Base-by-base conservation (phyloP, 2,329 filamentous ascomycete species). In the Falciphora oryzae region DNA sequence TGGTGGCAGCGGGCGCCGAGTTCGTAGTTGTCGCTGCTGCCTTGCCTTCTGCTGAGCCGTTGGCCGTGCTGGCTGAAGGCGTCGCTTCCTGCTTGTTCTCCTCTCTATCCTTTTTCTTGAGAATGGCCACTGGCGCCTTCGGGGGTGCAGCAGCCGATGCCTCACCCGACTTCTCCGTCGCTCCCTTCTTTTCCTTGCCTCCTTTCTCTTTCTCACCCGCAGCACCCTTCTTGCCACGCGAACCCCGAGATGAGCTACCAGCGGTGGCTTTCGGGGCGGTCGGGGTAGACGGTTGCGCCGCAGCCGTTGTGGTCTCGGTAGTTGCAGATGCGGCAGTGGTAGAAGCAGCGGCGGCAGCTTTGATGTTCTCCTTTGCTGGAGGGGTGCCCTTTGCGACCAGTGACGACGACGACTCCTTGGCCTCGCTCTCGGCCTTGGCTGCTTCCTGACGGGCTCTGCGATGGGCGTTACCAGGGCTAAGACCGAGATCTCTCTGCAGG, bases 401-500 rank as follows among this genome's bases (percentile, higher is more conserved):
- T 27, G 69, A 57, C 8, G 69, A 38, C 16, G 66, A 31, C 11
- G 57, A 71, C 1, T 73, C 38, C 68, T 83, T 84, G 16, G 74
- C 67, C 57, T 81, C 79, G 14, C 78, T 74, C 27, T 87, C 84
- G 1, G 82, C 79, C 73, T 86, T 86, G 16, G 83, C 81, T 62
- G 82, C 83, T 69, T 86, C 83, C 66, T 84, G 82, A 10, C 85
- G 82, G 22, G 84, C 84, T 71, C 83, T 83, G 65, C 87, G 80
- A 72, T 88, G 84, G 18, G 86, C 84, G 69, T 83, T 85, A 53
- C 85, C 85, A 14, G 85, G 84, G 65, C 84, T 88, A 1, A 90
- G 79, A 27, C 87, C 87, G 25, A 89, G 79, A 67, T 90, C 87
- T 44, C 87, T 83, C 72, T 89, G 86, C 25, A 90, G 71, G 63